A percentile compares a stretch with the other conserved stretches of the same genome.
These are phyloP conservation scores for Phaeolepiota aurea DNA, from an alignment of 768 basidiomycete genomes.

Conservation along the genomic window DNA sequence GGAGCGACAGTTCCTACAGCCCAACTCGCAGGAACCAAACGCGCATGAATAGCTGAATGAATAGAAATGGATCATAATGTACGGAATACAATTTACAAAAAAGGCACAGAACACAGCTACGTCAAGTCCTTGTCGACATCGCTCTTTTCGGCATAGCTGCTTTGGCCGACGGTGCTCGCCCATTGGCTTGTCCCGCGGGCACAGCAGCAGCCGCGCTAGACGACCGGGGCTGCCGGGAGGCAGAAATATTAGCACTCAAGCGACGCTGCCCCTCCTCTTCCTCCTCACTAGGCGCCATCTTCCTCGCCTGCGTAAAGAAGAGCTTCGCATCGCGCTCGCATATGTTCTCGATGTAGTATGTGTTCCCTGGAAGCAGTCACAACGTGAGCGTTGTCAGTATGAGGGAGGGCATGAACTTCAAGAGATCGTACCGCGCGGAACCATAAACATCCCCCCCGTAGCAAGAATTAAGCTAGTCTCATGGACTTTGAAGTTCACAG, in stretches of 20 bases:
- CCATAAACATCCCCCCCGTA: constrained; percentile 80
- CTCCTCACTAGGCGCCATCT: constrained; percentile 16
- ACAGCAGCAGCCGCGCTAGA: not conserved
- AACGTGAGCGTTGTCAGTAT: not conserved
- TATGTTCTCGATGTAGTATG: constrained; percentile 87
- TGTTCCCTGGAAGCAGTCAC: constrained; percentile 55
- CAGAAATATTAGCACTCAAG: constrained; percentile 2
- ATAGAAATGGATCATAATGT: no score
- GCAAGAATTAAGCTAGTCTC: constrained; percentile 70
- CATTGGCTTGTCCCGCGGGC: not conserved
- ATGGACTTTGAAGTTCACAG: constrained; percentile 80
- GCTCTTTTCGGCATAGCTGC: not conserved
- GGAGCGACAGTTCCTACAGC: no score
- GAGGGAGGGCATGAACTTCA: not conserved
- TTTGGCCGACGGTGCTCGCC: not conserved
- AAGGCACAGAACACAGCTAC: no score
- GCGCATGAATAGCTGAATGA: no score
- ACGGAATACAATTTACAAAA: no score
- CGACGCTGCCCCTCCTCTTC: not conserved
- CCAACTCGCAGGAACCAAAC: no score
- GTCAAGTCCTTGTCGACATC: not conserved
- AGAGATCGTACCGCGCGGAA: constrained; percentile 67
- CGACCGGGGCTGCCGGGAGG: no score
- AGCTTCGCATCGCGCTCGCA: constrained; percentile 69
- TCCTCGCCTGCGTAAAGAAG: constrained; percentile 88